A percentile compares a stretch with the other conserved stretches of the same genome.
Evolutionary conservation across 352 stramenopile species (phyloP).

Genomic region (Phytophthora macrochlamydospora): DNA sequence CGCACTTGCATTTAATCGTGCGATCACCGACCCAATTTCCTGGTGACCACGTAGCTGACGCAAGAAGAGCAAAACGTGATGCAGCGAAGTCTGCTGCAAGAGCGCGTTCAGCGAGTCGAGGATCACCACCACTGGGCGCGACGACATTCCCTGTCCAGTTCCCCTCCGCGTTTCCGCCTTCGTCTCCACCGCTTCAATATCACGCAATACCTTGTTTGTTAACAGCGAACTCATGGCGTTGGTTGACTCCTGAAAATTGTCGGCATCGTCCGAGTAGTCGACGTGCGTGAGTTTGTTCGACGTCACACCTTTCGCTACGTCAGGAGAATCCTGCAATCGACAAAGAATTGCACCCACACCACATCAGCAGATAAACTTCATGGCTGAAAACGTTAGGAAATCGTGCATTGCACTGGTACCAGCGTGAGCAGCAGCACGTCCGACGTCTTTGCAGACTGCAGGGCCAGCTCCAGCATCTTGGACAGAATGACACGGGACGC

Average conservation of each 20-base stretch:
- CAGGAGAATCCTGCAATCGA: slow-evolving; percentile 31
- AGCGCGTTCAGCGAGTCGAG: slow-evolving; percentile 74
- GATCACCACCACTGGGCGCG: slow-evolving; percentile 55
- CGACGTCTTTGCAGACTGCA: slow-evolving; percentile 37
- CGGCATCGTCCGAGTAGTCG: slow-evolving; percentile 48
- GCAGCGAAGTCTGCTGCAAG: slow-evolving; percentile 53
- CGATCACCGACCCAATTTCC: slow-evolving; percentile 50
- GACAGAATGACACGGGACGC: slow-evolving; percentile 61
- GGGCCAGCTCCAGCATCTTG: slow-evolving; percentile 37
- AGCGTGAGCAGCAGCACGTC: slow-evolving; percentile 44
- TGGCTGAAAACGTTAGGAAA: too few species aligned
- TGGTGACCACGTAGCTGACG: slow-evolving; percentile 34
- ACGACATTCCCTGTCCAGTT: slow-evolving; percentile 4
- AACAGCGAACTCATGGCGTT: slow-evolving; percentile 15
- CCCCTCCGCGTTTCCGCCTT: not conserved
- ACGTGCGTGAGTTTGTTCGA: slow-evolving; percentile 44
- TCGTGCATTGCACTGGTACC: slow-evolving; percentile 14
- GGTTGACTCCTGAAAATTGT: slow-evolving; percentile 24
- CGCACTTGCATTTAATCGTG: slow-evolving; percentile 49
- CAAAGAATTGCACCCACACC: not conserved
- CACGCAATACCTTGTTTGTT: slow-evolving; percentile 28
- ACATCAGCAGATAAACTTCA: not conserved
- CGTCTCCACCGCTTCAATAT: slow-evolving; percentile 31
- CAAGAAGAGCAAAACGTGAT: slow-evolving; percentile 50
- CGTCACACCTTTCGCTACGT: slow-evolving; percentile 14